Evolutionary conservation across 2,329 filamentous ascomycete genomes (phyloP).

Genomic region (Aspergillus ustus): DNA sequence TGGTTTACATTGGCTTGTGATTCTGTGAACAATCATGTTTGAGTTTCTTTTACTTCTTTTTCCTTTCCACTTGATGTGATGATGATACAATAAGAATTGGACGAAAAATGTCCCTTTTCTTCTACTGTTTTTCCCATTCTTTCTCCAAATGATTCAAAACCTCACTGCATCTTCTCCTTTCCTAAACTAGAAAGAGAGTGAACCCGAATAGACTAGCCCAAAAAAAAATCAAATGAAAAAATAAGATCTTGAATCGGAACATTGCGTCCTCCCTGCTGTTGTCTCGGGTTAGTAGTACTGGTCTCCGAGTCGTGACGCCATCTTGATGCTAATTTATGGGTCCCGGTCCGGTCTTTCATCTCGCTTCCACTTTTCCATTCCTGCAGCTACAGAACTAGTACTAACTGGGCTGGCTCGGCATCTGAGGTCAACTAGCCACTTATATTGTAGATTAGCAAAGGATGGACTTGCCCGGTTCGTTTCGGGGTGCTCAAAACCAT

Average conservation of each 20-base stretch:
- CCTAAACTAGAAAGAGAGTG: not conserved
- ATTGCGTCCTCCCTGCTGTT: no score
- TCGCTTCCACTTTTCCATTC: not conserved
- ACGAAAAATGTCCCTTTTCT: not conserved
- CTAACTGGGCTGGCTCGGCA: no score
- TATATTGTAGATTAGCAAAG: no score
- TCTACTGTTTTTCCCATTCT: not conserved
- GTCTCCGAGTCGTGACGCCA: conserved; percentile 16
- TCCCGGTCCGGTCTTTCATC: not conserved
- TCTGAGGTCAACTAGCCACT: no score
- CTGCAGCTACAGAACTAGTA: not conserved
- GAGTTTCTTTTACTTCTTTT: conserved; percentile 8
- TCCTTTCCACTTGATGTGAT: not conserved
- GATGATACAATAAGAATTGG: conserved; percentile 10
- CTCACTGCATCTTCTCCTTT: not conserved
- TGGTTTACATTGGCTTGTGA: not conserved
- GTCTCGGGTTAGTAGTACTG: not conserved
- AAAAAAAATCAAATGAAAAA: not conserved
- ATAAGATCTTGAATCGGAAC: not conserved
- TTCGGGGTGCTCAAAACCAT: not conserved
- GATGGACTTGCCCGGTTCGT: not conserved
- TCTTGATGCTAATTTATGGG: conserved; percentile 2
- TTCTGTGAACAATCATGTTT: not conserved
- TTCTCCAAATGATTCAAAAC: not conserved
- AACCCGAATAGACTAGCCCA: not conserved